Evolutionary conservation across 768 basidiomycete species (phyloP), one percentile per base, ranked within the genome.

Genomic region (Amyloporia xantha): DNA sequence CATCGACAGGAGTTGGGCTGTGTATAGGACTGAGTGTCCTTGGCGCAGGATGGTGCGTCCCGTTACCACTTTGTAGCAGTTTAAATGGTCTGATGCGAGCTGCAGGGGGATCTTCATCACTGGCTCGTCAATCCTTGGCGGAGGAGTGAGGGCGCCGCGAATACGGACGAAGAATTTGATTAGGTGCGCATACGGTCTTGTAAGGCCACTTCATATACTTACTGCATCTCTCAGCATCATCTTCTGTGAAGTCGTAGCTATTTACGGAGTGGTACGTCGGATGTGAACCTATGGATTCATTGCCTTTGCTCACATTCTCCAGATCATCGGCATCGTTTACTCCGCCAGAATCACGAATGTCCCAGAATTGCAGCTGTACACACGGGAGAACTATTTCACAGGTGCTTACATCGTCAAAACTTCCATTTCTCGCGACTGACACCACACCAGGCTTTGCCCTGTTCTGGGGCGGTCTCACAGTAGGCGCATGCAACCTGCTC

Each of bases 171-270:
- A 99, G 79, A 99, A 99, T 66, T 67, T 98, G 66, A 96, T 99
- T 59, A 93, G 91, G 93, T 91, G 43, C 45, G 77, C 46, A n/a
- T n/a, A n/a, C n/a, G n/a, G n/a, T n/a, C n/a, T n/a, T n/a, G n/a
- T n/a, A n/a, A n/a, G n/a, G n/a, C n/a, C 30, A 7, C 30, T 33
- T 24, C 36, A 6, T 20, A 5, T 13, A n/a, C 52, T 54, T n/a
- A 49, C 33, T 21, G 6, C 27, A 1, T 9, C 20, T n/a, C n/a
- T 0, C 60, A 97, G 95, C 57, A 92, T 98, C 72, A 97, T 99
- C 62, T 97, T 98, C 76, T 97, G 95, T 67, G 95, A 98, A 72
- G 96, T 97, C 62, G 94, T 99, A 24, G 96, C 95, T 50, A 98
- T 99, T 62, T 98, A 98, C 70, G 96, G 89, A 49, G 90, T 91